A percentile compares a stretch with the other conserved stretches of the same genome.
phyloP scores from a whole-genome alignment of 768 basidiomycete genomes.

The Serpula lacrymans region DNA sequence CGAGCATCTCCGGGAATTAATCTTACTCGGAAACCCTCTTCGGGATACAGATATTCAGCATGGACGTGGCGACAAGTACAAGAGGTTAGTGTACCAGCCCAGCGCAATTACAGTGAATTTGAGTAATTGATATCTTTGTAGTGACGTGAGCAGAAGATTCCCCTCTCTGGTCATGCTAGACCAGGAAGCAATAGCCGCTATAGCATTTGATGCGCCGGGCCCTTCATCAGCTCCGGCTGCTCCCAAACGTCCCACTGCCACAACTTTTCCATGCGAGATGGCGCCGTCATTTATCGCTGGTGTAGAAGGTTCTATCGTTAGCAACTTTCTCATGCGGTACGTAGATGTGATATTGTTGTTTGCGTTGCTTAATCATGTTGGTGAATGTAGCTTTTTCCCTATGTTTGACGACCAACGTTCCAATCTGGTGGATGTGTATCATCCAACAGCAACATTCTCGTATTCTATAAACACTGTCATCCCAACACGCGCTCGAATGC shows the following conservation, averaged over 20 bases:
- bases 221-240: conserved; percentile 39
- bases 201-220: conserved; percentile 74
- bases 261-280: conserved; percentile 79
- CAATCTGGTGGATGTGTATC: conserved; percentile 68
- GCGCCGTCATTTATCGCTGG: conserved; percentile 70
- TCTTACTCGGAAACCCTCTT: conserved; percentile 74
- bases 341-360: conserved; percentile 19
- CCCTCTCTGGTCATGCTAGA: conserved; percentile 82
- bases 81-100: conserved; percentile 45
- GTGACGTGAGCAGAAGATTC: conserved; percentile 80
- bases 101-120: not conserved
- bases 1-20: conserved; percentile 64
- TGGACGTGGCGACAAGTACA: conserved; percentile 60
- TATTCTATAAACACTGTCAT: conserved; percentile 83
- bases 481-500: conserved; percentile 71
- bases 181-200: conserved; percentile 68
- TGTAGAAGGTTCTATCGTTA: conserved; percentile 64
- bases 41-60: conserved; percentile 56
- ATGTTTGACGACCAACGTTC: conserved; percentile 76
- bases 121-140: conserved; percentile 26
- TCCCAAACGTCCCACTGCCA: conserved; percentile 49
- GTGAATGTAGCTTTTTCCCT: conserved; percentile 67
- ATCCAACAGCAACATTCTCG: conserved; percentile 87
- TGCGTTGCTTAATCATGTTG: conserved; percentile 10
- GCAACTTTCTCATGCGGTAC: conserved; percentile 75